Conservation (phyloP, 2,329 filamentous ascomycete genomes). For the Aspergillus flavus region DNA sequence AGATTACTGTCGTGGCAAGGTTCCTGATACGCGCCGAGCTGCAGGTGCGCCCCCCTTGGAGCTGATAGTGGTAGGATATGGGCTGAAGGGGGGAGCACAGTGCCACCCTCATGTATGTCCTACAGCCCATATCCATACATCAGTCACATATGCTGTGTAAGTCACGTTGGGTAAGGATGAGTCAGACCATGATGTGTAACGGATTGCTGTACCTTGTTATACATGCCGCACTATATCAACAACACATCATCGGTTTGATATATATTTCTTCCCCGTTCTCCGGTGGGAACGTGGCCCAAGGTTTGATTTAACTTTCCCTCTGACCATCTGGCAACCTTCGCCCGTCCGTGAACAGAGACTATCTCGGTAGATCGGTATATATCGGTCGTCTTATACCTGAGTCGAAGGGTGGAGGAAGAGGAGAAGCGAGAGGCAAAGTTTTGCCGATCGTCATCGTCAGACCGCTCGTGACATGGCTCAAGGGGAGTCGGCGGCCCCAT, state of each 20-base stretch:
- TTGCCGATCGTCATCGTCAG: constrained; percentile 22
- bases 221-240: neutral
- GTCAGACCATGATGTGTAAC: constrained; percentile 6
- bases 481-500: constrained; percentile 8
- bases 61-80: neutral
- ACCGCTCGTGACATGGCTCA: constrained; percentile 21
- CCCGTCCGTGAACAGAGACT: neutral
- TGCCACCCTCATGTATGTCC: neutral
- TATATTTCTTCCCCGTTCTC: constrained; percentile 1
- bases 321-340: neutral
- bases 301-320: neutral
- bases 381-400: neutral
- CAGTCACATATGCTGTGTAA: constrained; percentile 5
- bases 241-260: neutral
- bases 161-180: constrained; percentile 3
- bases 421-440: constrained; percentile 14
- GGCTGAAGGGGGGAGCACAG: neutral
- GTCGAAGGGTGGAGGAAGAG: neutral
- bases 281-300: neutral
- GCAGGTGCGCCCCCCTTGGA: constrained; percentile 9
- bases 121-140: constrained; percentile 8
- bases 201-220: neutral
- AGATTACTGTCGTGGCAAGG: constrained; percentile 9
- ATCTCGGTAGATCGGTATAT: neutral
- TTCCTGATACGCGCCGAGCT: constrained; percentile 20